Base-by-base conservation (phyloP, 2,329 filamentous ascomycete genomes). In the Calonectria naviculata region DNA sequence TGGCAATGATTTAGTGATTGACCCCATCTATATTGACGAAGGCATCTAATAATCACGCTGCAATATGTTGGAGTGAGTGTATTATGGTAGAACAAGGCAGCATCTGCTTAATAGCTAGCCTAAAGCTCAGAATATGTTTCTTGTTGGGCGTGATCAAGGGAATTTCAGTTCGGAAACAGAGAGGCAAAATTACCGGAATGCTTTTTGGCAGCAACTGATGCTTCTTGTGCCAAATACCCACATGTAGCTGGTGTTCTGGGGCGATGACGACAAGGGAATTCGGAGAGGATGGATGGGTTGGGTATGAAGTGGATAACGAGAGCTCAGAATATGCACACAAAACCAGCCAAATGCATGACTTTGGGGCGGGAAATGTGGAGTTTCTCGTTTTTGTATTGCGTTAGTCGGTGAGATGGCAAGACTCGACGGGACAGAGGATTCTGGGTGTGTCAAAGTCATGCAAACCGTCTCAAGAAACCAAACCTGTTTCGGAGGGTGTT, bases 401-500 rank as follows among this genome's bases (percentile, higher is more conserved):
- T 61, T 34, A 52, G 42, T 26, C 26, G 47, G 60, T 54, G 60
- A 38, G 47, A 28, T 44, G n/a, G 46, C 21, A 42, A 60, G 49
- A 66, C 70, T 75, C 72, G 74, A 44, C 68, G 71, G 70, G 54
- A 61, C 44, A 58, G 21, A 58, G 52, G 76, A 73, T 69, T 73
- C 72, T 58, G 66, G 61, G 68, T 78, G 75, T 76, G 76, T 77
- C 76, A 78, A 75, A 70, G 73, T 78, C 76, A 78, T 78, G 76
- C 76, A 78, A 75, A 76, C 72, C 44, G 49, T 64, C 46, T 63
- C 60, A 66, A 47, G 44, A 47, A 46, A 63, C 26, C 10, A 56
- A 47, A 24, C 42, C 62, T 65, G 29, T 36, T 54, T 63, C 28
- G 56, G 56, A 47, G 38, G 29, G 63, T 42, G 47, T 44, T 73